Conservation (phyloP, 768 basidiomycete species). For the Rhodotorula diobovata region DNA sequence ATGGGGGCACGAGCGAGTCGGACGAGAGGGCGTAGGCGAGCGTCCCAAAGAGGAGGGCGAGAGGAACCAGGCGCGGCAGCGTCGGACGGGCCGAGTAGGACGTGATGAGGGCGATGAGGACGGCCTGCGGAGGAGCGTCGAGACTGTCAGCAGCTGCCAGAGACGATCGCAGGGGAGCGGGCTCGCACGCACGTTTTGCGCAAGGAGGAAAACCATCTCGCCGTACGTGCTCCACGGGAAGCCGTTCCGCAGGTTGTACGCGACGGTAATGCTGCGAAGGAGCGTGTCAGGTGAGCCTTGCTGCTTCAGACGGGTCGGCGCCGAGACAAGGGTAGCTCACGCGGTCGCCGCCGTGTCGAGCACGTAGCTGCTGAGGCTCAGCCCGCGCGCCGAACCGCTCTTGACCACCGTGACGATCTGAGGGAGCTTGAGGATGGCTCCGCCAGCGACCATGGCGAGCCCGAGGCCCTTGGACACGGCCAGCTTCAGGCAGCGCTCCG, state of each 20-base stretch:
- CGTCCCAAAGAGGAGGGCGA: slow-evolving; percentile 47
- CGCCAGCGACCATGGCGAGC: slow-evolving; percentile 76
- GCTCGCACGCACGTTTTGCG: slow-evolving; percentile 31
- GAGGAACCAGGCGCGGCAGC: slow-evolving; percentile 44
- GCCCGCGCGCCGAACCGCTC: slow-evolving; percentile 73
- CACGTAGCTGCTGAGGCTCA: slow-evolving; percentile 78
- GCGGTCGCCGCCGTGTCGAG: slow-evolving; percentile 85
- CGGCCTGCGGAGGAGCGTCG: not conserved
- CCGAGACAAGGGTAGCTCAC: not conserved
- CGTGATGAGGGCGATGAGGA: slow-evolving; percentile 38
- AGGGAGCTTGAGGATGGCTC: slow-evolving; percentile 91
- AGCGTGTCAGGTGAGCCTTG: not conserved
- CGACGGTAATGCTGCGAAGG: slow-evolving; percentile 53
- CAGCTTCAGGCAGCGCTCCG: slow-evolving; percentile 82
- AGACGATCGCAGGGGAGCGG: too few relatives aligned
- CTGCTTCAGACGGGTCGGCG: not conserved
- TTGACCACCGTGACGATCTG: slow-evolving; percentile 76
- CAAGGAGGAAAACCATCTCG: slow-evolving; percentile 80
- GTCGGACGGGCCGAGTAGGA: slow-evolving; percentile 40
- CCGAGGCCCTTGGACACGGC: slow-evolving; percentile 87
- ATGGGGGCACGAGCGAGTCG: slow-evolving; percentile 47
- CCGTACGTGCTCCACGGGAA: slow-evolving; percentile 98
- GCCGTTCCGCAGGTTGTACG: slow-evolving; percentile 74
- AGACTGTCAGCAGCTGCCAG: not conserved
- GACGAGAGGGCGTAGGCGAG: slow-evolving; percentile 52